Evolutionary conservation across 306 rosid species (phyloP), one percentile per base, ranked within the genome.

Genomic region (Sophora flavescens): DNA sequence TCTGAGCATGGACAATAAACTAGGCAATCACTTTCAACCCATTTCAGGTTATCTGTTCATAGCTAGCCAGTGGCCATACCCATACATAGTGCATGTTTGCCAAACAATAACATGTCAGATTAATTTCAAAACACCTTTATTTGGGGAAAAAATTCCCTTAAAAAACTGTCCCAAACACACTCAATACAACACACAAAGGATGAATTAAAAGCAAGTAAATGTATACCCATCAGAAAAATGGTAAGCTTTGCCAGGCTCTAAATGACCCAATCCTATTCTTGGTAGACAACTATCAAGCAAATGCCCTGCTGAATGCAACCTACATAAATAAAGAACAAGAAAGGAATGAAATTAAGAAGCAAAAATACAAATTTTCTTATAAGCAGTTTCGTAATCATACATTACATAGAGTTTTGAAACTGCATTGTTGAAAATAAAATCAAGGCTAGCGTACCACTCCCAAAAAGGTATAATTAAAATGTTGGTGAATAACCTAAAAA

Each of bases 261-360:
- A 63, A 78, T 90, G 86, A 30, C 83, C 88, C 74, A 87, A 81
- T 72, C 96, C 93, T 54, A 79, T 59, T 81, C 79, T 88, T 60
- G 82, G 72, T 68, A 85, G 79, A 64, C 96, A 92, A 33, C 66
- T 16, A 81, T 92, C 96, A 68, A 92, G 85, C 85, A 92, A 83
- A 87, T 90, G 91, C 51, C 93, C 92, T 1, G 97, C 93, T 12
- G 96, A 89, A 62, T 92, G 97, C 84, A 92, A 58, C 87, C 91
- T 92, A 64, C 22, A 65, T 47, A 81, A 58, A 47, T 2, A 42
- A 30, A 71, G 18, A 30, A 53, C 51, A 69, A 63, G 45, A 12
- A 22, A 45, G 30, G 9, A 57, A 42, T 65, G 30, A 6, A 74
- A 79, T 32, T n/a, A 6, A 78, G 53, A 33, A 35, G 26, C 77